Percentiles rank a stretch among this genome's conserved stretches.
Conservation (phyloP, 108 stramenopile species). For the Schizochytrium sp. region DNA sequence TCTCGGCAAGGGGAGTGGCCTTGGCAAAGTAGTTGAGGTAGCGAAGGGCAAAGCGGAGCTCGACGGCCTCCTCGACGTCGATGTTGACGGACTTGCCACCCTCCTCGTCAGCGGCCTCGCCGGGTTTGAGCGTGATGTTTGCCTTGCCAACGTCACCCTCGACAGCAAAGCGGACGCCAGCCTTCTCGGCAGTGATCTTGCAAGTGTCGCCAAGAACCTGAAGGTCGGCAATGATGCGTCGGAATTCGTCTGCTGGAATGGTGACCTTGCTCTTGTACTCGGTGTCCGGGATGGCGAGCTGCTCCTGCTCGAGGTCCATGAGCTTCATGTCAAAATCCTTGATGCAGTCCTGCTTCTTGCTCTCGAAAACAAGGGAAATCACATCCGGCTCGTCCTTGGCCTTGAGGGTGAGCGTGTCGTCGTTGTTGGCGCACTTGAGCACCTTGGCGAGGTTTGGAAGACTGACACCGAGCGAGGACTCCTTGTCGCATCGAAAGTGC, state of each 20-base stretch:
- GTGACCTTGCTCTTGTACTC: conserved; percentile 93
- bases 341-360: conserved; percentile 58
- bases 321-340: conserved; percentile 97
- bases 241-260: conserved; percentile 90
- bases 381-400: conserved; percentile 82
- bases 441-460: conserved; percentile 89
- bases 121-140: conserved; percentile 79
- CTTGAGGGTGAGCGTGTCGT: conserved; percentile 89
- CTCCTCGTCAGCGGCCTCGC: conserved; percentile 68
- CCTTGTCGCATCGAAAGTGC: conserved; percentile 88
- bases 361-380: conserved; percentile 86
- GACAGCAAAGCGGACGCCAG: conserved; percentile 84
- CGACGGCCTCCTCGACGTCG: conserved; percentile 67
- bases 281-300: conserved; percentile 94
- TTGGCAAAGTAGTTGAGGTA: conserved; percentile 96
- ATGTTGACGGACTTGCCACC: conserved; percentile 76
- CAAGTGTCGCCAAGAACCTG: conserved; percentile 68
- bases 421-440: conserved; percentile 91
- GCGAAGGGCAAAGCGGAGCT: conserved; percentile 91
- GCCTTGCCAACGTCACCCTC: conserved; percentile 87
- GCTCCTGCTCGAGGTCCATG: conserved; percentile 96
- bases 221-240: conserved; percentile 92
- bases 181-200: conserved; percentile 83
- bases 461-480: conserved; percentile 84
- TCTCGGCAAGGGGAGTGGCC: conserved; percentile 75